A percentile compares a stretch with the other conserved stretches of the same genome.
These are phyloP conservation scores for Phytophthora quininea DNA, from an alignment of 352 stramenopile species.

Conservation along the genomic window DNA sequence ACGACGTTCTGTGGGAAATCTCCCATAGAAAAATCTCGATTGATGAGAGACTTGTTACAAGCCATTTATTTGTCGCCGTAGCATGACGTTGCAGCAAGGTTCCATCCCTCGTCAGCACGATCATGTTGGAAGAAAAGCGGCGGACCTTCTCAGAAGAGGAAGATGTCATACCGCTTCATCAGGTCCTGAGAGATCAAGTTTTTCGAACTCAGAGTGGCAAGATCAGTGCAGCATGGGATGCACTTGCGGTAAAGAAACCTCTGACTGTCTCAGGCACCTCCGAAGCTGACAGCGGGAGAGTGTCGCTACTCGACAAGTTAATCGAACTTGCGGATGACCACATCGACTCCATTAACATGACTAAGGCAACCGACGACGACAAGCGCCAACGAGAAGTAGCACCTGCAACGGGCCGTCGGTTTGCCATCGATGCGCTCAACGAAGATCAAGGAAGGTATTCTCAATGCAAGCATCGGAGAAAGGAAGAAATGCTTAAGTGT, in stretches of 20 bases:
- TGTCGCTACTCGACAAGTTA: slow-evolving; percentile 6
- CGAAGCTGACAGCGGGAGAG: slow-evolving; percentile 1
- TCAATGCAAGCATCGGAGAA: neutral
- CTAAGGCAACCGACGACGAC: neutral
- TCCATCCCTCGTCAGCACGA: neutral
- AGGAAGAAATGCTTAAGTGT: slow-evolving; percentile 8
- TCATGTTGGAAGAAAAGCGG: neutral
- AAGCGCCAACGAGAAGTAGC: slow-evolving; percentile 11
- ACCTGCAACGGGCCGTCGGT: neutral
- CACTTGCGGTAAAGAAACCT: slow-evolving; percentile 3
- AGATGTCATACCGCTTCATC: neutral
- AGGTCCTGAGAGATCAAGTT: neutral
- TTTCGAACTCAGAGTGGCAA: slow-evolving; percentile 4
- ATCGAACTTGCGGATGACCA: slow-evolving; percentile 15
- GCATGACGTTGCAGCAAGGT: neutral
- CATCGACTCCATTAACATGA: neutral
- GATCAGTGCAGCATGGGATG: slow-evolving; percentile 3
- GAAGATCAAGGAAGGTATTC: slow-evolving; percentile 4
- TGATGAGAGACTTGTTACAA: neutral
- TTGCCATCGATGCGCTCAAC: slow-evolving; percentile 6
- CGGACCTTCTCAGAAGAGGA: slow-evolving; percentile 4
- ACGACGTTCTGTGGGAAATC: neutral
- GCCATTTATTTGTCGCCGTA: neutral
- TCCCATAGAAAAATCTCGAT: neutral
- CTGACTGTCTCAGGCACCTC: neutral